Evolutionary conservation across 2,329 filamentous ascomycete genomes (phyloP).

Genomic region (Apiospora marii): DNA sequence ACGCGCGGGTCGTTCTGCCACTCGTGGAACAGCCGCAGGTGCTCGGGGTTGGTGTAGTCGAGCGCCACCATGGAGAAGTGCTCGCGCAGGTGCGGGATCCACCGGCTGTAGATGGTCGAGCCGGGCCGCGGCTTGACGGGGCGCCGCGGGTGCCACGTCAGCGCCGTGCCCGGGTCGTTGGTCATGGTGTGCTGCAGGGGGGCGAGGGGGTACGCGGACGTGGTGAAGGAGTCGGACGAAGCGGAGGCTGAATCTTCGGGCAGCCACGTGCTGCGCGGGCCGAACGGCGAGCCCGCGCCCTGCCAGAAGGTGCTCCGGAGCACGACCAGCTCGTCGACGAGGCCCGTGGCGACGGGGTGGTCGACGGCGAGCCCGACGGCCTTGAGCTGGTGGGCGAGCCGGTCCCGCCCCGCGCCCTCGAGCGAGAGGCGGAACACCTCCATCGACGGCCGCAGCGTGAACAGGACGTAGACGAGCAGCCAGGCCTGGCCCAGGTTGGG

Average conservation of each 20-base stretch:
- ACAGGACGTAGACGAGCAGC: conserved; percentile 61
- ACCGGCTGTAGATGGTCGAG: conserved; percentile 78
- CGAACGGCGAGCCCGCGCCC: conserved; percentile 72
- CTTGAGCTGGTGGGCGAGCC: conserved; percentile 48
- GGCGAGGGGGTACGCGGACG: conserved; percentile 56
- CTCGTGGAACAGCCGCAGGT: conserved; percentile 75
- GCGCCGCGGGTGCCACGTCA: conserved; percentile 71
- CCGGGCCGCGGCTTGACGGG: conserved; percentile 76
- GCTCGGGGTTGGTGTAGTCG: conserved; percentile 68
- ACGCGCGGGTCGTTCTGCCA: conserved; percentile 89
- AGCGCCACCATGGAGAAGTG: conserved; percentile 81
- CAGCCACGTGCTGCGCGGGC: conserved; percentile 69
- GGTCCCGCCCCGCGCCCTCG: conserved; percentile 46
- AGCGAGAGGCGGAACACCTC: conserved; percentile 59
- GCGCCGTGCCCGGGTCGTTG: conserved; percentile 40
- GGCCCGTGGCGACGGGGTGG: conserved; percentile 50
- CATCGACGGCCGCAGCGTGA: conserved; percentile 56
- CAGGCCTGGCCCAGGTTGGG: conserved; percentile 60
- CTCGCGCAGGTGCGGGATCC: conserved; percentile 77
- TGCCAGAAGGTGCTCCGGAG: conserved; percentile 72
- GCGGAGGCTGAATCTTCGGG: conserved; percentile 46
- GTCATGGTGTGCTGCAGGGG: conserved; percentile 58
- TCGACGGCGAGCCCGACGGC: conserved; percentile 58
- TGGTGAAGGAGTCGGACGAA: conserved; percentile 44
- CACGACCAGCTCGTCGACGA: conserved; percentile 47